A percentile compares a stretch with the other conserved stretches of the same genome.
Evolutionary conservation across 2,329 filamentous ascomycete genomes (phyloP).

Genomic region (Sporothrix sp.): DNA sequence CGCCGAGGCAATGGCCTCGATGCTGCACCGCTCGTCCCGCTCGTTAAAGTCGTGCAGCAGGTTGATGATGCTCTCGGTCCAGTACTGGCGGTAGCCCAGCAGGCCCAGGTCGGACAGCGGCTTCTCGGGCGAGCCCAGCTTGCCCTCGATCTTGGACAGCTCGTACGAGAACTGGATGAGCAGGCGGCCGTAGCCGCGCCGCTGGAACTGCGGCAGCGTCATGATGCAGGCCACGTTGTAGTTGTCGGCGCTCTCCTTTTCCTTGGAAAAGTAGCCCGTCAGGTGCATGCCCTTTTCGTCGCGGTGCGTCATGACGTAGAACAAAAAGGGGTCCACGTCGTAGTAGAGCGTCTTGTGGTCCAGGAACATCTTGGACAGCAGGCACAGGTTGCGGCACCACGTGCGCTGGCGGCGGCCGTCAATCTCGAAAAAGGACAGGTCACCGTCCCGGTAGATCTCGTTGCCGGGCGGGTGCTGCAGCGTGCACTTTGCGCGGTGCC

Average conservation of each 20-base stretch:
- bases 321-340: constrained; percentile 97
- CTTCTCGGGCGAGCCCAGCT: constrained; percentile 93
- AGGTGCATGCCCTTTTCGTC: constrained; percentile 87
- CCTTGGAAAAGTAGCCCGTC: constrained; percentile 99
- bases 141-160: constrained; percentile 87
- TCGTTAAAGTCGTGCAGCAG: constrained; percentile 66
- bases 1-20: constrained; percentile 69
- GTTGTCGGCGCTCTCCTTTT: constrained; percentile 91
- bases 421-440: constrained; percentile 94
- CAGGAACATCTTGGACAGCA: constrained; percentile 91
- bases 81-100: constrained; percentile 91
- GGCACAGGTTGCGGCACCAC: constrained; percentile 92
- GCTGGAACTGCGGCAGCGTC: constrained; percentile 90
- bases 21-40: constrained; percentile 62
- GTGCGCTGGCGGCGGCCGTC: constrained; percentile 89
- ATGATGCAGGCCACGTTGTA: constrained; percentile 99
- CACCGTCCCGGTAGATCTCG: constrained; percentile 93
- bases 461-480: constrained; percentile 91
- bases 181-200: constrained; percentile 84
- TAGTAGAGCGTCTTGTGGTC: constrained; percentile 99
- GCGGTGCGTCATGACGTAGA: constrained; percentile 92
- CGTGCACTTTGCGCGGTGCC: constrained; percentile 83
- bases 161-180: constrained; percentile 98
- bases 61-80: constrained; percentile 91
- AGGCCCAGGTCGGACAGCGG: constrained; percentile 89